Conservation (phyloP, 108 stramenopile species). For the Fistulifera pelliculosa region DNA sequence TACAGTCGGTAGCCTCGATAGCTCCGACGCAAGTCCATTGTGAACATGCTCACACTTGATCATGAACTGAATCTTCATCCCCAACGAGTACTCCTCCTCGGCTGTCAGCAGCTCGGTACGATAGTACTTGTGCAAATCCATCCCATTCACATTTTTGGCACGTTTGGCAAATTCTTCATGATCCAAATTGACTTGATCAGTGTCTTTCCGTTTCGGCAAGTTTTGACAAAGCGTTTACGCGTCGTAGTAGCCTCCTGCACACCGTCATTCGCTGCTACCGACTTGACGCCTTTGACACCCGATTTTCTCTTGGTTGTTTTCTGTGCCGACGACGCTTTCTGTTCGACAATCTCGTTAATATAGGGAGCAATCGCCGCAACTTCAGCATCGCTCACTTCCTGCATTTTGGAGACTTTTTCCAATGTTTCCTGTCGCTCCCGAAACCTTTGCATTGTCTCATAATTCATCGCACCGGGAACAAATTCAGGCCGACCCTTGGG, state of each 20-base stretch:
- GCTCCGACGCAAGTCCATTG: conserved; percentile 43
- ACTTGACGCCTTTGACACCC: background rate
- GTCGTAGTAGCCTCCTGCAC: background rate
- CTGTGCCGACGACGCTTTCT: background rate
- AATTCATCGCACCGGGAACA: conserved; percentile 49
- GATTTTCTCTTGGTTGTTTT: background rate
- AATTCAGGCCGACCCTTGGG: conserved; percentile 36
- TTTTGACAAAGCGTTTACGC: conserved; percentile 5
- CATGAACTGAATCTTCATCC: conserved; percentile 68
- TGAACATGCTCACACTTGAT: conserved; percentile 69
- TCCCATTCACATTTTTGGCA: conserved; percentile 12
- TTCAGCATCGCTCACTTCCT: background rate
- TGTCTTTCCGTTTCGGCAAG: background rate
- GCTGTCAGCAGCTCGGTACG: conserved; percentile 56
- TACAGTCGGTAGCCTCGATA: conserved; percentile 51
- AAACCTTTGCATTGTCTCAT: conserved; percentile 25
- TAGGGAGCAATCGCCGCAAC: background rate
- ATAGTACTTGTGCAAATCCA: conserved; percentile 64
- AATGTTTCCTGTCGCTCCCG: conserved; percentile 12
- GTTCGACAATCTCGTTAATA: background rate
- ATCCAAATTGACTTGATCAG: background rate
- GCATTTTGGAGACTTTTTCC: background rate
- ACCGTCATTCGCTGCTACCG: background rate
- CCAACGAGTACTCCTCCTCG: conserved; percentile 67
- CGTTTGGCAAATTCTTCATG: conserved; percentile 1